Base-by-base conservation (phyloP, 208 protist genomes). In the Crithidia expoeki region DNA sequence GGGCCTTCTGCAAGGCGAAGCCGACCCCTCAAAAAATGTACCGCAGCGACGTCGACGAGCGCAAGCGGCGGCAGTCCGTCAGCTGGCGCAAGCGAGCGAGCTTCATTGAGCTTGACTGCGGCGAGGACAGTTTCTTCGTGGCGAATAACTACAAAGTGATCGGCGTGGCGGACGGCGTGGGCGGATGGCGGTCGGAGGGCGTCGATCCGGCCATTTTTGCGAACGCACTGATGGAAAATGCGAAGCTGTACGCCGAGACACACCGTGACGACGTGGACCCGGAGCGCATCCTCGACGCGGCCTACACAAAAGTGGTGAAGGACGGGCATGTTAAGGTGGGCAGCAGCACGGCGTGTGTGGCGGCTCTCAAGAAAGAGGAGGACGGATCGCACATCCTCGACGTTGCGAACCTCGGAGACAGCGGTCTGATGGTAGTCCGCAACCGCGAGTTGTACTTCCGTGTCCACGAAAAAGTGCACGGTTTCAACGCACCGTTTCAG, bases 51-150 rank as follows among this genome's bases (percentile, higher is more conserved):
- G 76, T 79, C 30, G 93, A 94, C 64, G 90, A 95, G 74, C 79
- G 80, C 42, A 81, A 90, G 68, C 82, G 88, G 23, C 83, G 87
- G 12, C 74, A 86, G 61, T 61, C 36, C 34, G 67, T 94, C 23
- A 59, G 72, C 49, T 97, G 94, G 94, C 79, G 94, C 25, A 94
- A 96, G 71, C 89, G 94, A 4, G 74, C 87, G 2, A 93, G 86
- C 65, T 97, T 95, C 57, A 85, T 96, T 51, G 94, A 95, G 76
- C 80, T 97, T 17, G 90, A 97, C 89, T 97, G 94, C 69, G 94
- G 94, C 23, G 94, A 97, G 58, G 94, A 97, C 75, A 95, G 88
- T 69, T 97, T 97, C 81, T 96, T 97, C 56, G 92, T 97, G 30
- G 79, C 90, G 25, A 96, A 96, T 78, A 96, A 84, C 44, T 94